Evolutionary conservation across 1,284 basidiomycete genomes (phyloP).

Genomic region (Ceratorhiza oryzae-sativae): DNA sequence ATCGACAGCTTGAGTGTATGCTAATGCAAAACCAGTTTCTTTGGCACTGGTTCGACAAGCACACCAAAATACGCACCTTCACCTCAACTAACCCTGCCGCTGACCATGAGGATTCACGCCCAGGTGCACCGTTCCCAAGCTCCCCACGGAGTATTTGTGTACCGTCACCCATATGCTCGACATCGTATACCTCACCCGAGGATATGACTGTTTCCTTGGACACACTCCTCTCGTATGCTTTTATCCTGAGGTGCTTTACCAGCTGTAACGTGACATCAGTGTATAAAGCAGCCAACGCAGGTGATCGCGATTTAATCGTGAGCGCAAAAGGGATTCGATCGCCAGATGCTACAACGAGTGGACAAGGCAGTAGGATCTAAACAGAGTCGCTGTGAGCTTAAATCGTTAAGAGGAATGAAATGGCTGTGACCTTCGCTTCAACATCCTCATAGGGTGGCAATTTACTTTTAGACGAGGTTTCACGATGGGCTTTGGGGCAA

Average conservation of each 20-base stretch:
- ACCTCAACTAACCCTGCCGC: background rate
- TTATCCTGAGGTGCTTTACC: background rate
- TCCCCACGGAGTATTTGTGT: conserved; percentile 9
- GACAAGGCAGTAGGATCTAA: conserved; percentile 19
- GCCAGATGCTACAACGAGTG: background rate
- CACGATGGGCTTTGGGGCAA: background rate
- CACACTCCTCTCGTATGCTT: background rate
- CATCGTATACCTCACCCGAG: conserved; percentile 14
- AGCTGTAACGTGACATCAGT: conserved; percentile 18
- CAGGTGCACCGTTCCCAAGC: conserved; percentile 16
- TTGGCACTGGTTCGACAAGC: background rate
- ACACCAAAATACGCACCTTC: background rate
- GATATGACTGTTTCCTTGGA: conserved; percentile 13
- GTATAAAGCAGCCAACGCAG: conserved; percentile 7
- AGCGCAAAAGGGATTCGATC: conserved; percentile 22
- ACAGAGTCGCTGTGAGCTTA: background rate
- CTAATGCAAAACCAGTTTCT: background rate
- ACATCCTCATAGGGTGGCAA: background rate
- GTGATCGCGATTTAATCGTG: conserved; percentile 5
- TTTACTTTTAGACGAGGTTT: background rate
- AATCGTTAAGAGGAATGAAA: background rate
- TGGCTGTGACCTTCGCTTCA: background rate
- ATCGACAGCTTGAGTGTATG: conserved; percentile 6
- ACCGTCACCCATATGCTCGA: background rate
- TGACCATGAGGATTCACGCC: conserved; percentile 14